A percentile compares a stretch with the other conserved stretches of the same genome.
phyloP scores from a whole-genome alignment of 2,329 filamentous ascomycete species.

The Ceratocystis huliohia region DNA sequence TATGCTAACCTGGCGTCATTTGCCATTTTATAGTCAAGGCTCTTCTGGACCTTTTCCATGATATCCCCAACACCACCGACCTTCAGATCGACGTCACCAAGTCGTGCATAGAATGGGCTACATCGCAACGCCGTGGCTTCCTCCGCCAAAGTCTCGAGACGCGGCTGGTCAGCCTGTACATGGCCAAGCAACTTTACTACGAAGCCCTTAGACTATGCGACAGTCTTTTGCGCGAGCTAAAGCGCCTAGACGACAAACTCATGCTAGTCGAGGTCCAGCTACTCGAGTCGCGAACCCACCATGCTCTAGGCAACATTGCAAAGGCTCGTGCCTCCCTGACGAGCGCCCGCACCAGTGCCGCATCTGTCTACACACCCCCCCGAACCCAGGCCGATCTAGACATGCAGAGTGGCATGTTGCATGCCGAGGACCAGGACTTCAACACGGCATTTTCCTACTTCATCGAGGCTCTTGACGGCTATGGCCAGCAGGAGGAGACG shows the following conservation, averaged over 20 bases:
- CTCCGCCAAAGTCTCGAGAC: conserved; percentile 97
- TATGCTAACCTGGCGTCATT: conserved; percentile 10
- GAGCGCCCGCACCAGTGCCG: conserved; percentile 84
- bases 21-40: conserved; percentile 60
- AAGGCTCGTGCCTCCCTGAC: conserved; percentile 93
- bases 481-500: conserved; percentile 81
- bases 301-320: conserved; percentile 88
- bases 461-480: conserved; percentile 95
- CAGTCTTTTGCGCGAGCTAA: conserved; percentile 85
- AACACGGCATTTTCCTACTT: conserved; percentile 98
- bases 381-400: conserved; percentile 90
- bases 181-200: conserved; percentile 96
- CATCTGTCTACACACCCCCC: conserved; percentile 88
- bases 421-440: conserved; percentile 97
- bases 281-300: conserved; percentile 92
- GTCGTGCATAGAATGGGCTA: conserved; percentile 99
- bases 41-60: conserved; percentile 85
- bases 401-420: conserved; percentile 98
- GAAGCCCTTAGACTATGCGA: conserved; percentile 96
- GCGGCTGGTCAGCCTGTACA: conserved; percentile 82
- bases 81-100: conserved; percentile 91
- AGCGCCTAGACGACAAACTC: conserved; percentile 96
- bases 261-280: conserved; percentile 96
- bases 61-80: conserved; percentile 89
- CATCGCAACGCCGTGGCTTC: conserved; percentile 86